Conservation (phyloP, 129 eudicot genomes). For the Tanacetum coccineum region DNA sequence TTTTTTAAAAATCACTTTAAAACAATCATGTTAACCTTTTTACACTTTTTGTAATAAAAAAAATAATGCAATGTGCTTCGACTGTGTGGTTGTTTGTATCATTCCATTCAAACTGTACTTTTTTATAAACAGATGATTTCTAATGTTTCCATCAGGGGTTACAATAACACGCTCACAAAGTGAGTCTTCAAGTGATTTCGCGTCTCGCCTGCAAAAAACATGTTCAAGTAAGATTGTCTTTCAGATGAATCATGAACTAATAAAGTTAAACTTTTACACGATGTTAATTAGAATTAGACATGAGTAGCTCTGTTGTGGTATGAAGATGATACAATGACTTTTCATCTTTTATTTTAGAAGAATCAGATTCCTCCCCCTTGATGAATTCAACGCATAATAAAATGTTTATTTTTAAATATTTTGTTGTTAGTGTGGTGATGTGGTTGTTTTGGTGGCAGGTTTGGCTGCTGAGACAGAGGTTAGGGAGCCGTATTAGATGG, state of each 20-base stretch:
- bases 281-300: constrained; percentile 38
- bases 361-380: constrained; percentile 86
- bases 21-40: no score
- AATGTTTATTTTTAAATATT: no score
- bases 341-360: constrained; percentile 83
- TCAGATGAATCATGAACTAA: not conserved
- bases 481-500: no score
- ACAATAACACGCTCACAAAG: constrained; percentile 93
- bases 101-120: no score
- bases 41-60: no score
- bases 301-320: constrained; percentile 89
- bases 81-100: no score
- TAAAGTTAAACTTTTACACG: constrained; percentile 2
- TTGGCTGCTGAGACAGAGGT: no score
- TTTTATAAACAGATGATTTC: no score
- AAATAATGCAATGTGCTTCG: no score
- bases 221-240: not conserved
- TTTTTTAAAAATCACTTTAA: no score
- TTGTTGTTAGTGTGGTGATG: no score
- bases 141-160: constrained; percentile 96
- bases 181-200: constrained; percentile 74
- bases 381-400: constrained; percentile 68
- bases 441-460: no score
- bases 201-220: constrained; percentile 55
- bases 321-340: constrained; percentile 71